phyloP scores from a whole-genome alignment of 2,329 filamentous ascomycete genomes.

The Sphaerulina populicola region DNA sequence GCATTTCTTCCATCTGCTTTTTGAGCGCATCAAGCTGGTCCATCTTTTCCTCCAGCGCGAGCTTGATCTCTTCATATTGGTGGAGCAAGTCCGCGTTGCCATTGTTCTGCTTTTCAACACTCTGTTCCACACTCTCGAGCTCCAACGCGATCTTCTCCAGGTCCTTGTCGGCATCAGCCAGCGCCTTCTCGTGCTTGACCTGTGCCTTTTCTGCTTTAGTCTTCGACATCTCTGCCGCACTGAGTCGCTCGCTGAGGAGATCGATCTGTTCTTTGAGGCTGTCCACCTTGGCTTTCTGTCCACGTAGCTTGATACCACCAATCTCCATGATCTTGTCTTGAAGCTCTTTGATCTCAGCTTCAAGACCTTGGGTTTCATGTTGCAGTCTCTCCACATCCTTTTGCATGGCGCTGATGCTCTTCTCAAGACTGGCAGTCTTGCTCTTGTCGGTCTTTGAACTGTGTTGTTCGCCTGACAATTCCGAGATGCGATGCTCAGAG shows the following conservation, averaged over 20 bases:
- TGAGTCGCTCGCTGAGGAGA: conserved; percentile 70
- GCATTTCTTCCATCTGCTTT: conserved; percentile 77
- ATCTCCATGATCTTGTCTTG: conserved; percentile 99
- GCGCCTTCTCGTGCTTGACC: conserved; percentile 75
- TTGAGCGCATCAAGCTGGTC: conserved; percentile 73
- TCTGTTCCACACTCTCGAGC: conserved; percentile 66
- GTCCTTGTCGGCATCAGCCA: conserved; percentile 70
- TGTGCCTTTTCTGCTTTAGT: conserved; percentile 92
- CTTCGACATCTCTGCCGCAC: conserved; percentile 75
- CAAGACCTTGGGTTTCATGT: conserved; percentile 77
- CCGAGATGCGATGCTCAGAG: conserved; percentile 73
- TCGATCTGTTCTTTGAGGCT: conserved; percentile 77
- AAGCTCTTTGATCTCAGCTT: conserved; percentile 83
- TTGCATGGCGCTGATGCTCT: conserved; percentile 66
- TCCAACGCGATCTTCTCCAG: conserved; percentile 63
- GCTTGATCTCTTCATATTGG: conserved; percentile 70
- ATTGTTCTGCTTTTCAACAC: conserved; percentile 67
- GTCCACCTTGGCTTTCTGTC: conserved; percentile 86
- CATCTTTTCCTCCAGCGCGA: conserved; percentile 68
- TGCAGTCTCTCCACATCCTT: conserved; percentile 72
- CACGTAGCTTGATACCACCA: conserved; percentile 83
- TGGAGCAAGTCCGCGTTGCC: conserved; percentile 64
- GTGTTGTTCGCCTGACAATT: conserved; percentile 72
- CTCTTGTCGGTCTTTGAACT: conserved; percentile 72
- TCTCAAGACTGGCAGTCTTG: conserved; percentile 63